Evolutionary conservation across 139 green algal genomes (phyloP).

Genomic region (Auxenochlorella pyrenoidosa): DNA sequence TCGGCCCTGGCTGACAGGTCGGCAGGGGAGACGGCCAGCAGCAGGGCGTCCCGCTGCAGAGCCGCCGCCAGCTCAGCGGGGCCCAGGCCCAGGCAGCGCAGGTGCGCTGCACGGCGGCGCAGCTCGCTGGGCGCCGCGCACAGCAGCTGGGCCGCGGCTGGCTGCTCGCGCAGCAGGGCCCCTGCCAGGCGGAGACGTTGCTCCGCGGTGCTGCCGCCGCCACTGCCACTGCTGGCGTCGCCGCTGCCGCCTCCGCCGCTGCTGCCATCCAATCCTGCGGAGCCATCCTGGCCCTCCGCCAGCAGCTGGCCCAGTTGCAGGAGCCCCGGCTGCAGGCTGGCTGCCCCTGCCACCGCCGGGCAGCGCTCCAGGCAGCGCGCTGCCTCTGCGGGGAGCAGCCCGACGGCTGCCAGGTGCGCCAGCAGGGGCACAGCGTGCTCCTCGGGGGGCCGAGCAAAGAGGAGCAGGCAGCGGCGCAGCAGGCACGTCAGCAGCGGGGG

Average conservation of each 20-base stretch:
- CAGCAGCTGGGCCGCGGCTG: not conserved
- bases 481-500: not conserved
- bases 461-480: constrained; percentile 4
- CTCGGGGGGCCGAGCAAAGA: not conserved
- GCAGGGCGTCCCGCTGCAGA: not conserved
- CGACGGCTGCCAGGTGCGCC: not conserved
- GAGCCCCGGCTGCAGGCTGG: not conserved
- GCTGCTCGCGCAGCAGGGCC: not conserved
- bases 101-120: not conserved
- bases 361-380: constrained; percentile 1
- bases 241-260: not conserved
- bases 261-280: too few relatives aligned
- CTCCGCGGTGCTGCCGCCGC: not conserved
- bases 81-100: not conserved
- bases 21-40: not conserved
- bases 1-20: not conserved
- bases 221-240: not conserved
- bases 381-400: not conserved
- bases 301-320: not conserved
- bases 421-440: not conserved
- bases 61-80: not conserved
- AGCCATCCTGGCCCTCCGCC: not conserved
- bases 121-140: not conserved
- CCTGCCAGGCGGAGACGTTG: not conserved
- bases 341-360: not conserved